Evolutionary conservation across 331 rosid species (phyloP).

Genomic region (Erythrophleum ivorense): DNA sequence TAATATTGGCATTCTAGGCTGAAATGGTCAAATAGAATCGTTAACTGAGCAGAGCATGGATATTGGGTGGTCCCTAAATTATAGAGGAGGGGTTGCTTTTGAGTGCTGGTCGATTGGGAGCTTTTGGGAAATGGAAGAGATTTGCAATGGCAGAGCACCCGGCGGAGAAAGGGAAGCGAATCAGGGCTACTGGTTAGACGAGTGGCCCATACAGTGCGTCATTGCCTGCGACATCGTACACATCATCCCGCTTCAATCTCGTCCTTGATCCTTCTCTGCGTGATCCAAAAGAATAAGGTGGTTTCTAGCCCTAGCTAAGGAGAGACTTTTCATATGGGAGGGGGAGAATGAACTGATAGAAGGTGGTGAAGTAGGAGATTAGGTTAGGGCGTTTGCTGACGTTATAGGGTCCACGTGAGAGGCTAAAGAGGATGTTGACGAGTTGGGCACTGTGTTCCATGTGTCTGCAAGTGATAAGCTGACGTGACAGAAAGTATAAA

Average conservation of each 20-base stretch:
- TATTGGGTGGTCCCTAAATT: constrained; percentile 27
- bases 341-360: too few species aligned
- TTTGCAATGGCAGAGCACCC: constrained; percentile 23
- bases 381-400: not conserved
- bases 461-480: not conserved
- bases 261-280: too few species aligned
- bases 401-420: constrained; percentile 8
- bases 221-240: constrained; percentile 5
- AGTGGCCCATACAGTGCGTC: not conserved
- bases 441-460: not conserved
- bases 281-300: too few species aligned
- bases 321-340: too few species aligned
- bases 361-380: not conserved
- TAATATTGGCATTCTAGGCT: not conserved
- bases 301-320: too few species aligned
- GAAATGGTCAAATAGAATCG: constrained; percentile 4
- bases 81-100: not conserved
- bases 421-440: not conserved
- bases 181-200: constrained; percentile 36
- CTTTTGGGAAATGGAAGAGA: constrained; percentile 29
- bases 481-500: not conserved
- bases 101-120: not conserved
- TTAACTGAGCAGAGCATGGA: not conserved
- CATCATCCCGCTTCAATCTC: not conserved
- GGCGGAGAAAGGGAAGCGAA: constrained; percentile 20